Conservation (phyloP, 108 stramenopile species). For the Heterococcus sp. region DNA sequence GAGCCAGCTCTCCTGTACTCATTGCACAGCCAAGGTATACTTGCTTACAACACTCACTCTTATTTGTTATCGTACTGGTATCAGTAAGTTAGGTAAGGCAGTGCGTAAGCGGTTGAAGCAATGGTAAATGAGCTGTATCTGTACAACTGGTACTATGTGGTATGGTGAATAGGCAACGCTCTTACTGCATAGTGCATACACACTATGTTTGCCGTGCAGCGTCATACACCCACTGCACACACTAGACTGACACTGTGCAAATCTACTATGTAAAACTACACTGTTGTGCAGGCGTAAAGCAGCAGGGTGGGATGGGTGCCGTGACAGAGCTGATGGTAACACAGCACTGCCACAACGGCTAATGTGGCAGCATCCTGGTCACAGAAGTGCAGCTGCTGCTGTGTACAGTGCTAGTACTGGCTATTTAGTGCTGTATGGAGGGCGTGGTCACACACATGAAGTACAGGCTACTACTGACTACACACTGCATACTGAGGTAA, state of each 20-base stretch:
- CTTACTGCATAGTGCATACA: too few relatives aligned
- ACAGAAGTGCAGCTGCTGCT: constrained; percentile 50
- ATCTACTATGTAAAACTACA: too few relatives aligned
- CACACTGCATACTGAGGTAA: constrained; percentile 32
- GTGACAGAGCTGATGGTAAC: constrained; percentile 58
- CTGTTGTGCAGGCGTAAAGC: constrained; percentile 63
- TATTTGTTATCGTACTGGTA: too few relatives aligned
- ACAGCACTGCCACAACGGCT: constrained; percentile 44
- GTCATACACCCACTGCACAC: too few relatives aligned
- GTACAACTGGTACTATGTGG: too few relatives aligned
- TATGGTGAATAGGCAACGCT: too few relatives aligned
- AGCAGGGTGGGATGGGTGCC: constrained; percentile 81
- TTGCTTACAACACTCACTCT: too few relatives aligned
- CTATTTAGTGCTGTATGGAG: constrained; percentile 70
- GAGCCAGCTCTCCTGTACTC: constrained; percentile 55
- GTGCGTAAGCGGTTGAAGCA: too few relatives aligned
- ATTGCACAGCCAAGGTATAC: constrained; percentile 64
- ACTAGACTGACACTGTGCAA: too few relatives aligned
- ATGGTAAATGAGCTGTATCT: too few relatives aligned
- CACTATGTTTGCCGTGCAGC: too few relatives aligned
- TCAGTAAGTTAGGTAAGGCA: too few relatives aligned
- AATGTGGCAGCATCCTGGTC: constrained; percentile 64
- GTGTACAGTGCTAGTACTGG: constrained; percentile 39
- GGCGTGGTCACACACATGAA: constrained; percentile 49
- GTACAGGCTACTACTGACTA: constrained; percentile 27